These are phyloP conservation scores for Dictyostelium purpureum DNA, from an alignment of 78 protist genomes.

Conservation along the genomic window DNA sequence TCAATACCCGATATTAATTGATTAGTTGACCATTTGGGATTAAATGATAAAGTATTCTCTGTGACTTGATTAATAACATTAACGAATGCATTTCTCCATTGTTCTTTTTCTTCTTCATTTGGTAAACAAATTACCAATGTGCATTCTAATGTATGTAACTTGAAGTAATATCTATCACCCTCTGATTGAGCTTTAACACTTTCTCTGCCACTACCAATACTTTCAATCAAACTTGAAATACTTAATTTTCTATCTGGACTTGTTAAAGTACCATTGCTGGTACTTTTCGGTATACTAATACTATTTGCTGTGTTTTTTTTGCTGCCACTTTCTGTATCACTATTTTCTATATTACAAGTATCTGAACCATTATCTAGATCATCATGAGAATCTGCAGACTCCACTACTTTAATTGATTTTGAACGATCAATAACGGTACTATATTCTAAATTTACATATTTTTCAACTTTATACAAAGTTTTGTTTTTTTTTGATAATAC, in stretches of 20 bases:
- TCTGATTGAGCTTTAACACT: background rate
- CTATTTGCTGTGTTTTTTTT: slow-evolving; percentile 16
- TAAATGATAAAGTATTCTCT: slow-evolving; percentile 49
- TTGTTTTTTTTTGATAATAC: slow-evolving; percentile 42
- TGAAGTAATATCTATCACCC: slow-evolving; percentile 61
- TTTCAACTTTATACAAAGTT: slow-evolving; percentile 33
- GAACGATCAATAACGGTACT: slow-evolving; percentile 27
- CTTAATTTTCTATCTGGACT: slow-evolving; percentile 1
- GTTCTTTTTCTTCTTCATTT: slow-evolving; percentile 29
- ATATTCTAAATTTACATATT: slow-evolving; percentile 29
- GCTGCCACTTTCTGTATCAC: background rate
- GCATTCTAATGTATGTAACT: slow-evolving; percentile 53
- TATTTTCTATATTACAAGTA: background rate
- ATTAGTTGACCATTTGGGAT: slow-evolving; percentile 70
- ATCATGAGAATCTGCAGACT: background rate
- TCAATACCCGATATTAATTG: background rate
- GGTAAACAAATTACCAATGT: slow-evolving; percentile 53
- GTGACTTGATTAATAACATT: slow-evolving; percentile 52
- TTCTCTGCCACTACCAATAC: background rate
- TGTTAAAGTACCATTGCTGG: background rate
- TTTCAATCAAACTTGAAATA: background rate
- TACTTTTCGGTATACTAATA: background rate
- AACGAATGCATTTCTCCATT: slow-evolving; percentile 38
- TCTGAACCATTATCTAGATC: background rate
- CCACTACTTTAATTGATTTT: background rate